Percentiles rank a stretch among this genome's conserved stretches.
Evolutionary conservation across 176 grass and related monocot species (phyloP).

Genomic region (Hyparrhenia diplandra): DNA sequence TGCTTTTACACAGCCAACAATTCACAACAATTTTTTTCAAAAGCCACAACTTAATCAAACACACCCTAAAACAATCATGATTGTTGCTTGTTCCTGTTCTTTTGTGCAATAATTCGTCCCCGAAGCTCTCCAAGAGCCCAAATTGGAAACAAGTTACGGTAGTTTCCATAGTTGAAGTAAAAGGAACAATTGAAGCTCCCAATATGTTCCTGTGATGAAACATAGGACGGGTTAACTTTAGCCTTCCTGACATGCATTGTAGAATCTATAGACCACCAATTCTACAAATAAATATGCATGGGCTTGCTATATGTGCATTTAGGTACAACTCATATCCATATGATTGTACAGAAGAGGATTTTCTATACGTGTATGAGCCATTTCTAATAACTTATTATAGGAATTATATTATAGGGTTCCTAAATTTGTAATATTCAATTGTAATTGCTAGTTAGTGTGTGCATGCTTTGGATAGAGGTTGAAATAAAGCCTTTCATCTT

Average conservation of each 20-base stretch:
- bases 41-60: too few relatives aligned
- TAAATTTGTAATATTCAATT: background rate
- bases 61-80: background rate
- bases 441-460: background rate
- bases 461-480: background rate
- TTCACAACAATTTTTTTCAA: too few relatives aligned
- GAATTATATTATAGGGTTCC: background rate
- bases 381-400: background rate
- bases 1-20: too few relatives aligned
- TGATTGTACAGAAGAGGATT: background rate
- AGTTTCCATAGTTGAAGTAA: background rate
- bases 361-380: background rate
- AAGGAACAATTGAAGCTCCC: background rate
- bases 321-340: background rate
- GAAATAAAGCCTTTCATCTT: background rate
- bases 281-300: background rate
- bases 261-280: background rate
- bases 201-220: background rate
- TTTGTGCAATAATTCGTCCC: background rate
- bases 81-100: background rate
- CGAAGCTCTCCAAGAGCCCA: constrained; percentile 33
- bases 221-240: background rate
- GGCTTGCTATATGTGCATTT: background rate
- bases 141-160: background rate
- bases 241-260: background rate